Evolutionary conservation across 2,329 filamentous ascomycete species (phyloP).

Genomic region (Trichoderma sp.): DNA sequence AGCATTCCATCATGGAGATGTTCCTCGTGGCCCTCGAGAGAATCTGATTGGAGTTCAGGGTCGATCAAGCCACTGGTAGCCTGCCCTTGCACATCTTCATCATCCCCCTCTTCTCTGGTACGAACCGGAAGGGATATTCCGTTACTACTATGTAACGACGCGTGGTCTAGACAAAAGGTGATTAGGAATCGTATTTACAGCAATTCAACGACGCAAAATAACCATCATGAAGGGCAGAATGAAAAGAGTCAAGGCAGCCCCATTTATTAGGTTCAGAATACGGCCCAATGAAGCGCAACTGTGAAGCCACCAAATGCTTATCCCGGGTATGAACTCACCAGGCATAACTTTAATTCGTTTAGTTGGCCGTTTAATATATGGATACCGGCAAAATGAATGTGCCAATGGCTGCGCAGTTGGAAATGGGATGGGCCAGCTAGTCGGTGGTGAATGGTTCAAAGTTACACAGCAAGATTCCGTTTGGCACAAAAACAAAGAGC

Average conservation of each 20-base stretch:
- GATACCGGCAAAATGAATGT: neutral
- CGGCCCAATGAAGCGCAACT: neutral
- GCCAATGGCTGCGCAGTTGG: neutral
- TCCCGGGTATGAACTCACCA: neutral
- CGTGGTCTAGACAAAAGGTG: neutral
- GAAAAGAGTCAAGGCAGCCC: neutral
- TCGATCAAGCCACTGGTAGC: slow-evolving; percentile 28
- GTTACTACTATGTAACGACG: slow-evolving; percentile 9
- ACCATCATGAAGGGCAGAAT: neutral
- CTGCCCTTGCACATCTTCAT: slow-evolving; percentile 30
- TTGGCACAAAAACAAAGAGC: neutral
- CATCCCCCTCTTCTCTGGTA: slow-evolving; percentile 36
- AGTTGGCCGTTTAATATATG: neutral
- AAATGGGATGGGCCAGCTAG: neutral
- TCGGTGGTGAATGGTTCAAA: neutral
- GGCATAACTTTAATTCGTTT: neutral
- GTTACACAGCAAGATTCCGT: neutral
- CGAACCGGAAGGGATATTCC: slow-evolving; percentile 27
- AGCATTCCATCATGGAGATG: slow-evolving; percentile 58
- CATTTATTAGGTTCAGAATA: neutral
- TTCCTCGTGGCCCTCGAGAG: slow-evolving; percentile 29
- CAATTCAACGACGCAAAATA: neutral
- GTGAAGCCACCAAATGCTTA: neutral
- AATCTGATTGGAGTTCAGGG: slow-evolving; percentile 27
- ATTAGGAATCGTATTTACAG: neutral